A percentile compares a stretch with the other conserved stretches of the same genome.
Evolutionary conservation across 202 grass and related monocot species (phyloP).

Genomic region (Panicum virgatum): DNA sequence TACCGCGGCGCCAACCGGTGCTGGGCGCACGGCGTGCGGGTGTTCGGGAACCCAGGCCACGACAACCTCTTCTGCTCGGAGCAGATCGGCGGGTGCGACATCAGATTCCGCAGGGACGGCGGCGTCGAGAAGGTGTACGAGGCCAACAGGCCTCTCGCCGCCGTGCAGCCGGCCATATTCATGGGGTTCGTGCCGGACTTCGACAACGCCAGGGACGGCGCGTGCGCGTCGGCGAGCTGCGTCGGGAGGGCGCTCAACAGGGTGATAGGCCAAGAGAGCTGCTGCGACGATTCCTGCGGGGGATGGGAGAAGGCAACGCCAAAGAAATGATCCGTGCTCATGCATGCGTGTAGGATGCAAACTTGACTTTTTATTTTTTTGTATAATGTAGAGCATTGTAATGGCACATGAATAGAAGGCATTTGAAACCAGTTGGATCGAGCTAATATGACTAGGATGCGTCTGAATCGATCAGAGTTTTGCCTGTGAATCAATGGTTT

Average conservation of each 20-base stretch:
- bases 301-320: constrained; percentile 40
- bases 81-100: constrained; percentile 41
- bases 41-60: constrained; percentile 58
- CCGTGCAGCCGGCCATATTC: constrained; percentile 48
- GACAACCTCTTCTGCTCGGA: constrained; percentile 58
- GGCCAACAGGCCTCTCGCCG: background rate
- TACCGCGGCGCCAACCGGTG: constrained; percentile 58
- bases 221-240: constrained; percentile 44
- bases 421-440: constrained; percentile 23
- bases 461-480: background rate
- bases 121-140: constrained; percentile 67
- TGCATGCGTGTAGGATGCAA: constrained; percentile 26
- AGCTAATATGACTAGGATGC: background rate
- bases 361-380: constrained; percentile 8
- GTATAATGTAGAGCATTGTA: constrained; percentile 36
- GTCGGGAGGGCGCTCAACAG: constrained; percentile 50
- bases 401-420: constrained; percentile 15
- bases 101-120: constrained; percentile 56
- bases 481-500: background rate
- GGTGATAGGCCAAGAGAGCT: constrained; percentile 59
- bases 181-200: constrained; percentile 66
- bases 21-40: constrained; percentile 57
- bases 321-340: constrained; percentile 19
- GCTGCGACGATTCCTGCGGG: constrained; percentile 58
- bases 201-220: constrained; percentile 59